phyloP scores from a whole-genome alignment of 2,329 filamentous ascomycete species.

The Fusarium liriodendri region DNA sequence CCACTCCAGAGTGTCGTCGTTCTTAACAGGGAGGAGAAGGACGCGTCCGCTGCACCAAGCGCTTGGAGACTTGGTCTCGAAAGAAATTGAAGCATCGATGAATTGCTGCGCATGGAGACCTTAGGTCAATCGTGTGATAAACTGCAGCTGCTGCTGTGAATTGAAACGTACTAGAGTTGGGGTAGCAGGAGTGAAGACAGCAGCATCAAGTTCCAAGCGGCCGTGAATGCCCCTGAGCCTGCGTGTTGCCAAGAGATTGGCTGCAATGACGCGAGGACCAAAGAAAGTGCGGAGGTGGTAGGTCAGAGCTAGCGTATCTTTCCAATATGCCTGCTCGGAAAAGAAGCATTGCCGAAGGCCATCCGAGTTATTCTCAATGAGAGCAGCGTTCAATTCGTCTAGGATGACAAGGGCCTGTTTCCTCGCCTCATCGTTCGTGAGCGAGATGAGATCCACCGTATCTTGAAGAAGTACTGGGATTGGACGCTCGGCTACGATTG shows the following conservation, averaged over 20 bases:
- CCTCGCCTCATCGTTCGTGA: neutral
- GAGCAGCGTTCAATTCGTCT: neutral
- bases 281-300: conserved; percentile 30
- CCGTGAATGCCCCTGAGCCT: neutral
- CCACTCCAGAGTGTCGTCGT: neutral
- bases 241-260: neutral
- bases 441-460: neutral
- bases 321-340: conserved; percentile 26
- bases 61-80: conserved; percentile 6
- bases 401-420: neutral
- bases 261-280: neutral
- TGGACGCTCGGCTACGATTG: conserved; percentile 13
- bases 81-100: conserved; percentile 7
- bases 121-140: neutral
- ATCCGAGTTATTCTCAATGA: neutral
- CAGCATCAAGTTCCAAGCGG: conserved; percentile 15
- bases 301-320: conserved; percentile 25
- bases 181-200: conserved; percentile 17
- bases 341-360: conserved; percentile 16
- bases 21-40: conserved; percentile 9
- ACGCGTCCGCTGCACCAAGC: conserved; percentile 10
- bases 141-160: too few relatives aligned
- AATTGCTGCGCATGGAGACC: conserved; percentile 10
- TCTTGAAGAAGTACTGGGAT: neutral
- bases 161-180: conserved; percentile 8